Conservation (phyloP, 2,329 filamentous ascomycete species). For the Verticillium klebahnii region DNA sequence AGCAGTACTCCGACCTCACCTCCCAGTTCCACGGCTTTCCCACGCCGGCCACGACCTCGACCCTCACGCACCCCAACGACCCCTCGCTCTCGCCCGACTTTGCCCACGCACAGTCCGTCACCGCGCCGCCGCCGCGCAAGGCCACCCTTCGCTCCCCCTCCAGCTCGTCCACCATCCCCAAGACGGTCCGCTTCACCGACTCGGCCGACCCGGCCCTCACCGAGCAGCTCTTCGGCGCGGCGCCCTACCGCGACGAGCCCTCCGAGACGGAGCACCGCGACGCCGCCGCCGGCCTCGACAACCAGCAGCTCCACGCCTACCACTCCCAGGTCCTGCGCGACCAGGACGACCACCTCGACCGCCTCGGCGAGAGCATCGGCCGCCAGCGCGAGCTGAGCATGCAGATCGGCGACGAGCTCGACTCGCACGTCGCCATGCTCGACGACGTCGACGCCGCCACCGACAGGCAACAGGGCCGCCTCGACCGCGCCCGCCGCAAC, state of each 20-base stretch:
- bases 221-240: slow-evolving; percentile 36
- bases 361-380: slow-evolving; percentile 77
- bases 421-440: slow-evolving; percentile 81
- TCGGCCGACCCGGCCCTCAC: slow-evolving; percentile 43
- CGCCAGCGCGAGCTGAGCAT: slow-evolving; percentile 90
- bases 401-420: slow-evolving; percentile 93
- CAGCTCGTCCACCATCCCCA: slow-evolving; percentile 37
- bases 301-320: slow-evolving; percentile 82
- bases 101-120: slow-evolving; percentile 51
- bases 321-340: slow-evolving; percentile 77
- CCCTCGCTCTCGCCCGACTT: slow-evolving; percentile 59
- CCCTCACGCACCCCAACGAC: slow-evolving; percentile 60
- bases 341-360: slow-evolving; percentile 91
- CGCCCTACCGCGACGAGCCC: slow-evolving; percentile 68
- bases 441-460: slow-evolving; percentile 83
- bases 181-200: slow-evolving; percentile 86
- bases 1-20: slow-evolving; percentile 72
- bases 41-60: slow-evolving; percentile 41
- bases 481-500: slow-evolving; percentile 70
- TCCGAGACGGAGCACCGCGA: slow-evolving; percentile 49
- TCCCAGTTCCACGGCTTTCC: slow-evolving; percentile 73
- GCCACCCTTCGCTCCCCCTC: slow-evolving; percentile 23
- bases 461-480: slow-evolving; percentile 71
- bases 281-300: slow-evolving; percentile 58
- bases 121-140: slow-evolving; percentile 16